Percentiles rank a stretch among this genome's conserved stretches.
Evolutionary conservation across 768 basidiomycete species (phyloP).

Genomic region (Calocera viscosa): DNA sequence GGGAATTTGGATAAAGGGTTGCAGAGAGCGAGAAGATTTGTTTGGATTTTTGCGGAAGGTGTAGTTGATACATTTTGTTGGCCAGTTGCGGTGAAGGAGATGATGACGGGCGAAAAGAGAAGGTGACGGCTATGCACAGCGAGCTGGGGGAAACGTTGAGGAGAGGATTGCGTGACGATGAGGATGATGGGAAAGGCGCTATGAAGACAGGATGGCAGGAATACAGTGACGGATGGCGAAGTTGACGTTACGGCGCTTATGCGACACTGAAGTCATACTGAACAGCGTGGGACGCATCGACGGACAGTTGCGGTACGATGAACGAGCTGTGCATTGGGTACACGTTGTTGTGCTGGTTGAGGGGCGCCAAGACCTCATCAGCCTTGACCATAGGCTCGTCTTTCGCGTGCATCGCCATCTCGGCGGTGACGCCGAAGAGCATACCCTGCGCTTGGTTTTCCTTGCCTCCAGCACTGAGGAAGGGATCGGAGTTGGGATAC

Average conservation of each 20-base stretch:
- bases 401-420: conserved; percentile 5
- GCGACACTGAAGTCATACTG: conserved; percentile 8
- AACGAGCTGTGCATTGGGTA: conserved; percentile 2
- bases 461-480: neutral
- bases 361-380: neutral
- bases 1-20: conserved; percentile 3
- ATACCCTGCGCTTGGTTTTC: conserved; percentile 1
- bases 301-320: neutral
- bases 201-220: neutral
- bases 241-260: neutral
- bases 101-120: neutral
- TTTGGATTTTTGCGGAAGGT: conserved; percentile 7
- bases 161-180: neutral
- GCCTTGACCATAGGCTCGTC: neutral
- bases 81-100: conserved; percentile 5
- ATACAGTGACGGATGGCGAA: conserved; percentile 2
- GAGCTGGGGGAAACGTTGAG: neutral
- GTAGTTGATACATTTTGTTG: conserved; percentile 8
- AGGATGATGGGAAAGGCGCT: neutral
- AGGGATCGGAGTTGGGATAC: neutral
- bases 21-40: conserved; percentile 6
- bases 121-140: neutral
- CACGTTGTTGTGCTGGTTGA: neutral
- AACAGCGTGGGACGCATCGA: neutral
- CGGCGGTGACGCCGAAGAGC: neutral